These are phyloP conservation scores for Trichosporon ovoides DNA, from an alignment of 1,284 basidiomycete species.

Conservation along the genomic window DNA sequence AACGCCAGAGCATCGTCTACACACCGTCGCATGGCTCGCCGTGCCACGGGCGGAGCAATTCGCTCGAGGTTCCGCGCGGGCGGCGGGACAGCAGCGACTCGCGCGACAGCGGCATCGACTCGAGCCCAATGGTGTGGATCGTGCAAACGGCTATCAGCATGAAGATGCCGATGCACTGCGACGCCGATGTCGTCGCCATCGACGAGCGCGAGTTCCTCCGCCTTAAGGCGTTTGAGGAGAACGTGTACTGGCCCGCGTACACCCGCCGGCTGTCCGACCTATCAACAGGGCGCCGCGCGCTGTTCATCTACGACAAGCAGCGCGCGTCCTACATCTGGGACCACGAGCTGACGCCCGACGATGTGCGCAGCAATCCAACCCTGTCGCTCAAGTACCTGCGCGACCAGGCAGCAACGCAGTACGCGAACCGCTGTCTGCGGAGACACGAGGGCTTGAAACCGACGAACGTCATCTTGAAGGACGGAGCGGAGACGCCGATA, in stretches of 20 bases:
- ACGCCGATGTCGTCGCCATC: background rate
- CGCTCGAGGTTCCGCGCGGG: background rate
- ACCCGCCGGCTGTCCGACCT: background rate
- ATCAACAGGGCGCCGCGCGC: background rate
- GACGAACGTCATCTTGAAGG: background rate
- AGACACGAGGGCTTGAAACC: background rate
- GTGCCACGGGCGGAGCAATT: background rate
- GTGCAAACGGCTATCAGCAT: background rate
- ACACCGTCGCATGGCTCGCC: background rate
- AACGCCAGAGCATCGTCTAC: constrained; percentile 4
- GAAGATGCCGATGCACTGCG: background rate
- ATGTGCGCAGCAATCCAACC: background rate
- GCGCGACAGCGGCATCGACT: background rate
- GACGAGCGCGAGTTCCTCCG: constrained; percentile 4
- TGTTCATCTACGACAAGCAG: background rate
- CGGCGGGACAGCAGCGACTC: background rate
- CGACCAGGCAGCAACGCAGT: constrained; percentile 2
- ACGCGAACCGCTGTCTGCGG: background rate
- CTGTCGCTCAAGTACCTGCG: background rate
- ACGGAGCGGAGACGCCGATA: background rate
- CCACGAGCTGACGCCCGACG: constrained; percentile 1
- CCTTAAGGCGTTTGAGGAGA: background rate
- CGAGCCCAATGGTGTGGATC: background rate
- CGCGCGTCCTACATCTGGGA: background rate
- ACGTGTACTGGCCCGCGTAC: constrained; percentile 2